phyloP scores from a whole-genome alignment of 495 filamentous ascomycete species.

The Aspergillus diversus region DNA sequence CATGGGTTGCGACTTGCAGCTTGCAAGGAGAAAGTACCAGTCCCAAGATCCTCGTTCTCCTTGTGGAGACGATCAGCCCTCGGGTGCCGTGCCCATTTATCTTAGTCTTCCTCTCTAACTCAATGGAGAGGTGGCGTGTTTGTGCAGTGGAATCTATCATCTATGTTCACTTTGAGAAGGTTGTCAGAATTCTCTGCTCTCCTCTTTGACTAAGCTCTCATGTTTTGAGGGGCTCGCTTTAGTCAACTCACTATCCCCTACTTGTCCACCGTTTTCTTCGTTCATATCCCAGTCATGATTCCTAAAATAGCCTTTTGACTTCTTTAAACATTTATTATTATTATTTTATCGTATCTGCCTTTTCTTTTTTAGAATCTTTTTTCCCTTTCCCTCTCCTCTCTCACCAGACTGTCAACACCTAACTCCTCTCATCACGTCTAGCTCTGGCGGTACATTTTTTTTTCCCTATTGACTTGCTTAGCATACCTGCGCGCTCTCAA shows the following conservation, averaged over 20 bases:
- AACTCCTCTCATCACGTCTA: conserved; percentile 4
- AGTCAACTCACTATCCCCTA: not conserved
- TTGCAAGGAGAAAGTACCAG: conserved; percentile 12
- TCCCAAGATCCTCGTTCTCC: conserved; percentile 30
- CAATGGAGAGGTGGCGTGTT: conserved; percentile 28
- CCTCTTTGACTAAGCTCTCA: not conserved
- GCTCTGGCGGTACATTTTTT: not conserved
- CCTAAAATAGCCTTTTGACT: conserved; percentile 27
- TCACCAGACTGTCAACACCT: conserved; percentile 2
- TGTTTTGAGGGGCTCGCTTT: not conserved
- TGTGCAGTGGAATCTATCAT: conserved; percentile 17
- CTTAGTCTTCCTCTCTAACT: conserved; percentile 21
- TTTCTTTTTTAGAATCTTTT: conserved; percentile 1
- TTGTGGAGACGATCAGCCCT: conserved; percentile 35
- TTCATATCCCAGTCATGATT: conserved; percentile 5
- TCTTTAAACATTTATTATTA: conserved; percentile 12
- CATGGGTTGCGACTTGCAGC: conserved; percentile 12
- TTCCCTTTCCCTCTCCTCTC: conserved; percentile 10
- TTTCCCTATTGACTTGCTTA: not conserved
- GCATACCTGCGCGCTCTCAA: not conserved
- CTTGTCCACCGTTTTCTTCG: conserved; percentile 1
- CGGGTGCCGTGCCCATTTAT: conserved; percentile 28
- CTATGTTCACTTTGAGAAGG: conserved; percentile 19
- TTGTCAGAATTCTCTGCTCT: not conserved
- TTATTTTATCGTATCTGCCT: not conserved